These are phyloP conservation scores for Fusarium sp. DNA, from an alignment of 2,329 filamentous ascomycete genomes.

Conservation along the genomic window DNA sequence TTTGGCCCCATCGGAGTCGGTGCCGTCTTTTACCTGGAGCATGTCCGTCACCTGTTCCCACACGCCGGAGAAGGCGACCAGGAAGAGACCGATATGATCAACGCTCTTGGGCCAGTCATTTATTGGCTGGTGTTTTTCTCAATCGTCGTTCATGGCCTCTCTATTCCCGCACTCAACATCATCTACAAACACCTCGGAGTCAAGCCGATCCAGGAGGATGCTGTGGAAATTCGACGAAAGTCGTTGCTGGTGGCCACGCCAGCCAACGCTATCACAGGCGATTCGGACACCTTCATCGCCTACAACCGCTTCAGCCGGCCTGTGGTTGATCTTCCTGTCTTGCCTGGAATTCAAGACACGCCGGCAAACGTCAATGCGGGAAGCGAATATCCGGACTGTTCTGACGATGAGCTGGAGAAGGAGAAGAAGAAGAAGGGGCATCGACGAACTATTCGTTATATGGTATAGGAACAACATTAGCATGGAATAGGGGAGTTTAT, in stretches of 20 bases:
- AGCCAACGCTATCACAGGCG: conserved; percentile 51
- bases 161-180: conserved; percentile 51
- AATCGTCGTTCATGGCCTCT: conserved; percentile 49
- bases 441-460: conserved; percentile 11
- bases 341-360: background rate
- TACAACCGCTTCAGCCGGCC: conserved; percentile 62
- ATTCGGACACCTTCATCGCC: conserved; percentile 53
- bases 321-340: conserved; percentile 5
- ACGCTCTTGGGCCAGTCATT: conserved; percentile 52
- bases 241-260: conserved; percentile 49
- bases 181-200: conserved; percentile 43
- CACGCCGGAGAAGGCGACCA: conserved; percentile 47
- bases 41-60: conserved; percentile 56
- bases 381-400: conserved; percentile 27
- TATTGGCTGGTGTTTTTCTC: conserved; percentile 53
- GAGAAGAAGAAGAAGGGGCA: conserved; percentile 10
- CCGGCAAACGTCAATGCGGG: conserved; percentile 6
- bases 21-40: conserved; percentile 77
- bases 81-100: conserved; percentile 48
- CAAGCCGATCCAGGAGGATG: conserved; percentile 55
- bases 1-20: conserved; percentile 84
- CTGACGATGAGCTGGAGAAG: conserved; percentile 12
- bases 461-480: background rate
- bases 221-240: conserved; percentile 50
- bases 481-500: background rate